Evolutionary conservation across 331 rosid genomes (phyloP).

Genomic region (Telfairia occidentalis): DNA sequence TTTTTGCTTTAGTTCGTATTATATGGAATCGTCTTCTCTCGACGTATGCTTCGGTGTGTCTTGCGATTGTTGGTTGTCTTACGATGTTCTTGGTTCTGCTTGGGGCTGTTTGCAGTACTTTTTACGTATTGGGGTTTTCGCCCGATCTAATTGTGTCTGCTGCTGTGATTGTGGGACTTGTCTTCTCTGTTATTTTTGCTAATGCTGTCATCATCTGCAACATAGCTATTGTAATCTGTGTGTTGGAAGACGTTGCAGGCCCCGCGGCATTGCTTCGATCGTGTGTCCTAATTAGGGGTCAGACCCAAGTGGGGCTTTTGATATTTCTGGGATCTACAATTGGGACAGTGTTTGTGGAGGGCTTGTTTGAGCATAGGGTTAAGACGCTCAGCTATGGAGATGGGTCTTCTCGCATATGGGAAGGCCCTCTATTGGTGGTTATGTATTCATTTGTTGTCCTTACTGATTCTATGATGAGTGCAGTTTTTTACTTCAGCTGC

Average conservation of each 20-base stretch:
- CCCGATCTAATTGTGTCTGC: slow-evolving; percentile 43
- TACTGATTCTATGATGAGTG: slow-evolving; percentile 82
- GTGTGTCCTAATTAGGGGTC: slow-evolving; percentile 59
- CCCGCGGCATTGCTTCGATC: slow-evolving; percentile 79
- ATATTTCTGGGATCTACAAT: slow-evolving; percentile 76
- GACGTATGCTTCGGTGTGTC: slow-evolving; percentile 59
- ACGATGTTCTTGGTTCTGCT: slow-evolving; percentile 58
- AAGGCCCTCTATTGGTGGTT: slow-evolving; percentile 91
- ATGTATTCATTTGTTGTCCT: slow-evolving; percentile 88
- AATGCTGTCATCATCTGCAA: slow-evolving; percentile 66
- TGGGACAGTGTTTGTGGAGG: slow-evolving; percentile 82
- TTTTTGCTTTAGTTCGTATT: slow-evolving; percentile 40
- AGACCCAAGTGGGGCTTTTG: slow-evolving; percentile 79
- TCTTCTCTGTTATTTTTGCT: slow-evolving; percentile 71
- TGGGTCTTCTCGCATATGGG: slow-evolving; percentile 92
- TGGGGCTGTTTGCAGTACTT: slow-evolving; percentile 55
- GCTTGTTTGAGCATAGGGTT: slow-evolving; percentile 86
- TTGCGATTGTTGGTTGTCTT: slow-evolving; percentile 52
- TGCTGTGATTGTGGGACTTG: slow-evolving; percentile 46
- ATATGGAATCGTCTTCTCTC: slow-evolving; percentile 66
- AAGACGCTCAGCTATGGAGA: slow-evolving; percentile 92
- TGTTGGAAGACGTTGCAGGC: slow-evolving; percentile 82
- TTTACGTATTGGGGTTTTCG: slow-evolving; percentile 43
- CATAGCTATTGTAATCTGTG: slow-evolving; percentile 69
- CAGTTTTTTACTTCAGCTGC: slow-evolving; percentile 94